A percentile compares a stretch with the other conserved stretches of the same genome.
Evolutionary conservation across 129 eudicot genomes (phyloP).

Genomic region (Artemisia annua): DNA sequence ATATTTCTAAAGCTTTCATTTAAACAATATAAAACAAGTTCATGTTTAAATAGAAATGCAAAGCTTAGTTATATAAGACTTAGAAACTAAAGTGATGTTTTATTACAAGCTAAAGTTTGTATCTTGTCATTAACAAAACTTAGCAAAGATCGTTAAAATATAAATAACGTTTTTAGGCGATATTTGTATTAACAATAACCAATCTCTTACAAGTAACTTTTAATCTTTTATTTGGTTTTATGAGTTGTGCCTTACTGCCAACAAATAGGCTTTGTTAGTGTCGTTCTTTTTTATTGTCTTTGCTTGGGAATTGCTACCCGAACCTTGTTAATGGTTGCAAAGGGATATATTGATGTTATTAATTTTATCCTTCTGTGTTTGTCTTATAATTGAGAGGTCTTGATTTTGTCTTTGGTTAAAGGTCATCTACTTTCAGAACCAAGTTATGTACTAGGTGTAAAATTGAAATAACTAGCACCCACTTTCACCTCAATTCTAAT

Average conservation of each 20-base stretch:
- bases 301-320: constrained; percentile 10
- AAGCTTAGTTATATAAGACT: too few species aligned
- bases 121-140: too few species aligned
- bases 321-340: background rate
- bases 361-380: background rate
- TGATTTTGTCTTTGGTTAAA: constrained; percentile 1
- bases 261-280: background rate
- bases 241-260: background rate
- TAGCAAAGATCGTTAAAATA: too few species aligned
- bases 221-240: constrained; percentile 5
- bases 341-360: background rate
- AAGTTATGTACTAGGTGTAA: background rate
- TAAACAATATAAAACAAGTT: too few species aligned
- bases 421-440: constrained; percentile 1
- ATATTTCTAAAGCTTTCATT: too few species aligned
- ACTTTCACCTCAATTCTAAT: background rate
- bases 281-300: background rate
- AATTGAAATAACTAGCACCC: constrained; percentile 1
- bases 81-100: too few species aligned
- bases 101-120: too few species aligned
- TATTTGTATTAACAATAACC: too few species aligned
- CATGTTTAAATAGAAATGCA: too few species aligned
- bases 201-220: background rate
- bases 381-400: constrained; percentile 6
- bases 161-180: too few species aligned